Base-by-base conservation (phyloP, 2,329 filamentous ascomycete genomes). In the Magnaporthiopsis poae region DNA sequence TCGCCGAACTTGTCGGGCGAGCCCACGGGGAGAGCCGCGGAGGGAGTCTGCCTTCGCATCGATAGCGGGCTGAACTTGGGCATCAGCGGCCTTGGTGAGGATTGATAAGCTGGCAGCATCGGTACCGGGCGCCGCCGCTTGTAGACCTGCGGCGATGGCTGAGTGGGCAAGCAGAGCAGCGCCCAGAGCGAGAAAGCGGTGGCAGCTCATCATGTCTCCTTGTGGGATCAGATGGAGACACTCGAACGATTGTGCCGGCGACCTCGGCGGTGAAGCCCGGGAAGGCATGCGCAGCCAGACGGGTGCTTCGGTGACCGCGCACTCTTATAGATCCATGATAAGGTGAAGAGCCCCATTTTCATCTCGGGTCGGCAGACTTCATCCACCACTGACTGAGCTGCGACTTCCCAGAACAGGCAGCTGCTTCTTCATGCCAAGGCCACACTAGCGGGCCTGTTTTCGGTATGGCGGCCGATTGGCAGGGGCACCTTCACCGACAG, bases 21-120 rank as follows among this genome's bases (percentile, higher is more conserved):
- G 52, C 5, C 36, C 12, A 21, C 62, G 62, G 21, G 62, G 62
- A 27, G 36, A 29, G 3, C 25, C 62, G 52, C n/a, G 36, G 21
- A 64, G 36, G 62, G 62, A 39, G 2, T 39, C 36, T n/a, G 62
- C 62, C 62, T 64, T 64, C 2, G 15, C 52, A 29, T 64, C 62
- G 21, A 64, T 64, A 13, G n/a, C 39, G 11, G 62, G 21, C 27
- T 64, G 62, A 18, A 64, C 62, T 46, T 64, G 62, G 18, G 62
- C 62, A 36, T 64, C 62, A 7, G 62, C 62, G 29, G 35, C 62
- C 18, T 64, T 64, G 62, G 62, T 64, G 27, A 64, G 62, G 8
- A 64, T 13, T 7, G 21, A 27, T 15, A 64, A n/a, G 62, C 62
- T 64, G 35, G 35, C 25, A 15, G 62, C 52, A 12, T 64, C 62